Base-by-base conservation (phyloP, 495 filamentous ascomycete species). In the Xylaria venustula region DNA sequence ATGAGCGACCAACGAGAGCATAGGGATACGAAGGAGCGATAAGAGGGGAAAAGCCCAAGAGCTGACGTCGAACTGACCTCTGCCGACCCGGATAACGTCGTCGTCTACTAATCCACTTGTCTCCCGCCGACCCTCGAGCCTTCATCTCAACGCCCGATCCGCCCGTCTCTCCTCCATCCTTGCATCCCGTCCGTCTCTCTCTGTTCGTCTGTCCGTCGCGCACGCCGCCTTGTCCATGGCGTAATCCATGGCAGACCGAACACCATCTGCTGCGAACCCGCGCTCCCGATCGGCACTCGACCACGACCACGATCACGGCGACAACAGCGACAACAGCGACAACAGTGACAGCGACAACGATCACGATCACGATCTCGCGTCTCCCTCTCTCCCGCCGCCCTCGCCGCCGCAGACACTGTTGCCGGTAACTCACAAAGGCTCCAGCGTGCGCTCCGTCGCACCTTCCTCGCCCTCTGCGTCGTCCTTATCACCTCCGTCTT, bases 181-280 rank as follows among this genome's bases (percentile, higher is more conserved):
- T n/a, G n/a, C n/a, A 26, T 55, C 26, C 64, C 61, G 56, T 59
- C 41, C 23, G 23, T 9, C 45, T 55, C 57, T 49, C 56, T 41
- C 52, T 57, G 5, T 67, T 63, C 68, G 69, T 68, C 70, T 71
- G 73, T 22, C 25, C 40, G 26, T 55, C 40, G 53, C 51, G 42
- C 30, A 40, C 42, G 53, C 64, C 69, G 71, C 71, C 70, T 73
- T 73, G 68, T 73, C 68, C 71, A 82, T 82, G 79, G 79, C 79
- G 79, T 82, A 79, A 79, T 79, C 77, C 79, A 82, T 82, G 79
- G 79, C 79, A 82, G 79, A 82, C 75, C 78, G 77, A 79, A 80
- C 68, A 64, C 63, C 60, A 60, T 58, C 75, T 73, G 76, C 75
- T 73, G 76, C 75, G 76, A 76, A 72, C 62, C 70, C 65, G 77